These are phyloP conservation scores for Flagelloscypha sp. DNA, from an alignment of 768 basidiomycete species.

Conservation along the genomic window DNA sequence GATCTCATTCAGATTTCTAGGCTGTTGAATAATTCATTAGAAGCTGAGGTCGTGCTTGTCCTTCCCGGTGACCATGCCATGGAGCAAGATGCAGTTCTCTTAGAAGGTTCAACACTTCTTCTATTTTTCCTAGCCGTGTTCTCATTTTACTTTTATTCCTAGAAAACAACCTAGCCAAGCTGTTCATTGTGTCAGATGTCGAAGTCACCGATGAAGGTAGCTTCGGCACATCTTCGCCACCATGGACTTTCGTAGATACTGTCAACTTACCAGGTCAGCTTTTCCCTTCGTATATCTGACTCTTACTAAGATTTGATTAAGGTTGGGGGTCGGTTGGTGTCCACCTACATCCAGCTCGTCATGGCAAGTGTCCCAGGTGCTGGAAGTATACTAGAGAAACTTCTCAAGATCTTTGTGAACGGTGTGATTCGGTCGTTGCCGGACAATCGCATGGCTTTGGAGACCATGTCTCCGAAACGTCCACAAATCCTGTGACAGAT, in stretches of 20 bases:
- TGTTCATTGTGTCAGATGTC: slow-evolving; percentile 79
- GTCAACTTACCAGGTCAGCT: slow-evolving; percentile 37
- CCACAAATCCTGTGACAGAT: too few relatives aligned
- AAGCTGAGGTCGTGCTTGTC: slow-evolving; percentile 65
- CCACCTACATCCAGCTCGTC: slow-evolving; percentile 51
- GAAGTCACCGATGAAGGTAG: slow-evolving; percentile 39
- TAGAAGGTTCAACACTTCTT: slow-evolving; percentile 29
- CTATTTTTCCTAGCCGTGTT: background rate
- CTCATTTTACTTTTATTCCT: slow-evolving; percentile 3
- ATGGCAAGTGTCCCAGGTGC: slow-evolving; percentile 81
- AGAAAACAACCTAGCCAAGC: slow-evolving; percentile 59
- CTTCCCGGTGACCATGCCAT: slow-evolving; percentile 40
- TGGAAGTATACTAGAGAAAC: slow-evolving; percentile 65
- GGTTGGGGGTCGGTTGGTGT: slow-evolving; percentile 30
- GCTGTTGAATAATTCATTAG: slow-evolving; percentile 64
- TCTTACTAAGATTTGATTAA: slow-evolving; percentile 18
- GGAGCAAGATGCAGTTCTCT: slow-evolving; percentile 29
- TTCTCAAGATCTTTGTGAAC: slow-evolving; percentile 48
- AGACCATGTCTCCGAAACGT: too few relatives aligned
- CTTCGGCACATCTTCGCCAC: slow-evolving; percentile 27
- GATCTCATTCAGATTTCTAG: slow-evolving; percentile 28
- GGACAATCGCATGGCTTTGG: too few relatives aligned
- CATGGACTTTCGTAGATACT: slow-evolving; percentile 43
- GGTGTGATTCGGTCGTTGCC: too few relatives aligned
- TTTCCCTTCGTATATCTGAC: slow-evolving; percentile 9